Conservation (phyloP, 805 yeast genomes). For the Candida morakotiae region DNA sequence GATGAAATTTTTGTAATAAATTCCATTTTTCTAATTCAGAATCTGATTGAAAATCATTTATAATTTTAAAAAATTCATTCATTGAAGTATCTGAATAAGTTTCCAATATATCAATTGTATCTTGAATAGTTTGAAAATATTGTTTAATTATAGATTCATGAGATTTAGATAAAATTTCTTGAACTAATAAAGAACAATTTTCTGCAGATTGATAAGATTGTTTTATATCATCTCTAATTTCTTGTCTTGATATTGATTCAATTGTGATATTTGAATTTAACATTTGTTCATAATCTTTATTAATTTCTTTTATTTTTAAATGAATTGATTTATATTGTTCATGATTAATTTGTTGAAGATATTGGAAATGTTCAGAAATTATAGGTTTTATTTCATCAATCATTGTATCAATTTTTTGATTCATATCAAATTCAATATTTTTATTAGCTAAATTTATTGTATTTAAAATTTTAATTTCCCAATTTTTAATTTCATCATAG, state of each 20-base stretch:
- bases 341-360: conserved; percentile 25
- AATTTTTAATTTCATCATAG: conserved; percentile 27
- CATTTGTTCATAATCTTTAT: conserved; percentile 31
- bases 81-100: conserved; percentile 69
- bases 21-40: conserved; percentile 31
- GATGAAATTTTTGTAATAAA: conserved; percentile 61
- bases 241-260: conserved; percentile 29
- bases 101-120: conserved; percentile 62
- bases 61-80: conserved; percentile 58
- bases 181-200: conserved; percentile 17
- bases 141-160: conserved; percentile 24
- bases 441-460: conserved; percentile 30
- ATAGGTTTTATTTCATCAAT: conserved; percentile 22
- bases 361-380: conserved; percentile 22
- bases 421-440: conserved; percentile 29
- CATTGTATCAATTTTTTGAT: conserved; percentile 19
- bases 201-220: conserved; percentile 21
- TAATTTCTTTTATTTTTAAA: conserved; percentile 24
- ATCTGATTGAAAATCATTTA: conserved; percentile 36
- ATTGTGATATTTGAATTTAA: conserved; percentile 16
- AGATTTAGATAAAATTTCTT: conserved; percentile 19
- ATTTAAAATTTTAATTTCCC: conserved; percentile 31
- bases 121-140: conserved; percentile 31
- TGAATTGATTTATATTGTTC: conserved; percentile 27
- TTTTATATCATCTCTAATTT: conserved; percentile 30